Evolutionary conservation across 148 eudicot species (phyloP).

Genomic region (Camellia granthamiana): DNA sequence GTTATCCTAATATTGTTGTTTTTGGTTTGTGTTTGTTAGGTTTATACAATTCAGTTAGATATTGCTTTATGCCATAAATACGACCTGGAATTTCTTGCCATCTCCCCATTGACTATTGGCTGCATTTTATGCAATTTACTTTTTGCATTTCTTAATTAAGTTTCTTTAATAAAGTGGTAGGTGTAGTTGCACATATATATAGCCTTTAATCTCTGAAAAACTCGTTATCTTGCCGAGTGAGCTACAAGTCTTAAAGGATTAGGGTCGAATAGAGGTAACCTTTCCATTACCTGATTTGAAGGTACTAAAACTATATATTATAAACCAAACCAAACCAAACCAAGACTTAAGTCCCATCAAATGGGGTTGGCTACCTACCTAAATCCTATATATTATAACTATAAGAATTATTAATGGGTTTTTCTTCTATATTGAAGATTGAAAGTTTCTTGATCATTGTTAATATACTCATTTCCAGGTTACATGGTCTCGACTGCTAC

Average conservation of each 20-base stretch:
- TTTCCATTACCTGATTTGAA: neutral
- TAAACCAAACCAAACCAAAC: too few relatives aligned
- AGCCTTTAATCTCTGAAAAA: too few relatives aligned
- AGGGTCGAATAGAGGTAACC: too few relatives aligned
- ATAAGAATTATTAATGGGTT: neutral
- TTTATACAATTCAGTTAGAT: too few relatives aligned
- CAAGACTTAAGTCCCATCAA: too few relatives aligned
- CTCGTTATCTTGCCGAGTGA: neutral
- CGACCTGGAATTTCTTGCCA: too few relatives aligned
- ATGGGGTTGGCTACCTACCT: too few relatives aligned
- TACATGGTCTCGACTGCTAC: slow-evolving; percentile 42
- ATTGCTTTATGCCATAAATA: too few relatives aligned
- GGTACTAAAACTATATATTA: too few relatives aligned
- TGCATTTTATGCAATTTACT: neutral
- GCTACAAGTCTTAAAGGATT: neutral
- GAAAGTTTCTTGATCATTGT: neutral
- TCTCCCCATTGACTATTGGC: neutral
- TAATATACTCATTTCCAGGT: slow-evolving; percentile 37
- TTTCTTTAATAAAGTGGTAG: too few relatives aligned
- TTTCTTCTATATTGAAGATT: neutral
- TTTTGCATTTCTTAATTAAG: neutral
- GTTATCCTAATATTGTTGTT: neutral
- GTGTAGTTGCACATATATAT: too few relatives aligned
- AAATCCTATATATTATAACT: too few relatives aligned
- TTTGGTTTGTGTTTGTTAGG: neutral